Percentiles rank a stretch among this genome's conserved stretches.
Evolutionary conservation across 2,329 filamentous ascomycete species (phyloP).

Genomic region (Tolypocladium album): DNA sequence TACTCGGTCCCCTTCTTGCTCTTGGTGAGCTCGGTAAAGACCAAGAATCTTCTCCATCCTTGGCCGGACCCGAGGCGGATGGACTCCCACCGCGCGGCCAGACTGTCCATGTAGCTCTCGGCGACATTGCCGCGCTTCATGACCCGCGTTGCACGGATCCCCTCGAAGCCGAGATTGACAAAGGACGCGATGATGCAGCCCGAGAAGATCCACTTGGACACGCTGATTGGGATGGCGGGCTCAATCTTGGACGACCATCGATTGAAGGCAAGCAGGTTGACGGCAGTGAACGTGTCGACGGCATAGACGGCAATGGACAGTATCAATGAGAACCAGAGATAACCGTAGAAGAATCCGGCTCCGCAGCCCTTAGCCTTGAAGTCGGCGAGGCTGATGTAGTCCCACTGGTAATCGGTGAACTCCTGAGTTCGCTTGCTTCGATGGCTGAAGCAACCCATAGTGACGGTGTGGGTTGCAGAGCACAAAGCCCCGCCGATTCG

Average conservation of each 20-base stretch:
- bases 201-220: slow-evolving; percentile 93
- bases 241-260: slow-evolving; percentile 78
- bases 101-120: slow-evolving; percentile 79
- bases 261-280: slow-evolving; percentile 83
- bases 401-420: slow-evolving; percentile 83
- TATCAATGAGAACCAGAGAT: slow-evolving; percentile 70
- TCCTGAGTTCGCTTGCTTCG: slow-evolving; percentile 52
- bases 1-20: slow-evolving; percentile 87
- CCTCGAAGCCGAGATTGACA: slow-evolving; percentile 69
- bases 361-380: slow-evolving; percentile 78
- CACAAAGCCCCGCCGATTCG: background rate
- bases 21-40: slow-evolving; percentile 84
- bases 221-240: slow-evolving; percentile 62
- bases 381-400: slow-evolving; percentile 68
- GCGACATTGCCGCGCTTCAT: slow-evolving; percentile 80
- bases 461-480: slow-evolving; percentile 13
- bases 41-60: slow-evolving; percentile 84
- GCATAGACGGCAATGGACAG: slow-evolving; percentile 76
- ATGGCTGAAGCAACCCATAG: slow-evolving; percentile 57
- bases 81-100: slow-evolving; percentile 78
- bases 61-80: slow-evolving; percentile 62
- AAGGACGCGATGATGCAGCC: slow-evolving; percentile 87
- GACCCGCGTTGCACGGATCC: slow-evolving; percentile 66
- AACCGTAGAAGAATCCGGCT: slow-evolving; percentile 68
- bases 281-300: slow-evolving; percentile 85